phyloP scores from a whole-genome alignment of 257 asterid species.

The Solanum virginianum region DNA sequence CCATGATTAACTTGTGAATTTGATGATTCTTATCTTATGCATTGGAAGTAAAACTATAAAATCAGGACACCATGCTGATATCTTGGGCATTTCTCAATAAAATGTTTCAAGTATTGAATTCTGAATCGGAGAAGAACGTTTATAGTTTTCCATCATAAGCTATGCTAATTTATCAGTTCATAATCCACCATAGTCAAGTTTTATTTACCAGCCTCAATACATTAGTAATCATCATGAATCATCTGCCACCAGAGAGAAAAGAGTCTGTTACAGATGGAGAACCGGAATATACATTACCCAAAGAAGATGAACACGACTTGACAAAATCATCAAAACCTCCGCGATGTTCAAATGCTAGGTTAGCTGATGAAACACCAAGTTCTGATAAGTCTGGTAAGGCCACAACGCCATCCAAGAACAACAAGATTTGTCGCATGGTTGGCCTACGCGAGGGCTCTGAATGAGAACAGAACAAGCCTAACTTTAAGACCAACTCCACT shows the following conservation, averaged over 20 bases:
- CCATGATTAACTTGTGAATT: background rate
- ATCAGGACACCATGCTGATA: background rate
- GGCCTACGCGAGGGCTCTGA: background rate
- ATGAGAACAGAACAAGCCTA: background rate
- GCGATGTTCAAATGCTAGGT: background rate
- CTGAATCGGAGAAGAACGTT: background rate
- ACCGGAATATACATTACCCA: constrained; percentile 1
- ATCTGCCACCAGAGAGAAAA: constrained; percentile 27
- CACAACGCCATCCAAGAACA: constrained; percentile 30
- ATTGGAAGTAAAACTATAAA: background rate
- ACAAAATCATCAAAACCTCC: background rate
- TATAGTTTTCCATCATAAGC: background rate
- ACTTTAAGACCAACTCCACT: background rate
- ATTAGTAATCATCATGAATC: background rate
- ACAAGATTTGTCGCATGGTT: background rate
- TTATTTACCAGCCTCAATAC: background rate
- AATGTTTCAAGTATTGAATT: background rate
- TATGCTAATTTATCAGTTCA: background rate
- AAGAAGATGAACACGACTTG: background rate
- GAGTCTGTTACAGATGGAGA: constrained; percentile 20
- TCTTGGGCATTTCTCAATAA: background rate
- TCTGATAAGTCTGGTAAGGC: background rate
- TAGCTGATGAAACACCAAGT: background rate
- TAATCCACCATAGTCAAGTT: background rate
- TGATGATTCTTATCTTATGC: too few species aligned